These are phyloP conservation scores for Fraxinus excelsior DNA, from an alignment of 257 asterid species.

Conservation along the genomic window DNA sequence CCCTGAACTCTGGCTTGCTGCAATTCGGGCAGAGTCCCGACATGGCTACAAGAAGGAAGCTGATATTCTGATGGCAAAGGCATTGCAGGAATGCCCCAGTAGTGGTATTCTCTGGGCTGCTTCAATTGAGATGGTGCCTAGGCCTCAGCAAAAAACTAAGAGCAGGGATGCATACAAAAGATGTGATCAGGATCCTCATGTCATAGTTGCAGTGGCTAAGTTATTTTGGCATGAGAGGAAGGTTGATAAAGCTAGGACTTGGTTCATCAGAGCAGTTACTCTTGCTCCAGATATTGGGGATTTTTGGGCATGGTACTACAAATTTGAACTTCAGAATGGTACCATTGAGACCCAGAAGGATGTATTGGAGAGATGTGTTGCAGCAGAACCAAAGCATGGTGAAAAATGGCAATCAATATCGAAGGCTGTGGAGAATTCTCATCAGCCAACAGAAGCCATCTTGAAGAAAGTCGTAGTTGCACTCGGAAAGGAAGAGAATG, in stretches of 20 bases:
- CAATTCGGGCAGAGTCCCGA: constrained; percentile 74
- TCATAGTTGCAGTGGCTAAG: constrained; percentile 76
- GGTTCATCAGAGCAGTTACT: constrained; percentile 77
- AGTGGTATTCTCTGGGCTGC: constrained; percentile 88
- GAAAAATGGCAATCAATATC: constrained; percentile 84
- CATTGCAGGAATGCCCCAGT: constrained; percentile 84
- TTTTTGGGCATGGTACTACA: constrained; percentile 80
- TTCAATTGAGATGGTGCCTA: constrained; percentile 72
- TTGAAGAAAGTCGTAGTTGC: constrained; percentile 84
- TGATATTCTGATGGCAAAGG: constrained; percentile 83
- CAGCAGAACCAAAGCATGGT: constrained; percentile 93
- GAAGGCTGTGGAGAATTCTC: constrained; percentile 93
- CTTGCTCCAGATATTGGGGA: constrained; percentile 88
- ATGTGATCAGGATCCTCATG: constrained; percentile 74
- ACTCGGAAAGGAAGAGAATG: constrained; percentile 68
- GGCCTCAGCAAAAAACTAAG: constrained; percentile 70
- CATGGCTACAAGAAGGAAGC: constrained; percentile 85
- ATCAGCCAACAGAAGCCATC: constrained; percentile 73
- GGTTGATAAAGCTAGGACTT: constrained; percentile 74
- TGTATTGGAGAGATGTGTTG: constrained; percentile 66
- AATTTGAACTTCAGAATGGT: constrained; percentile 81
- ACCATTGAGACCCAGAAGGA: constrained; percentile 69
- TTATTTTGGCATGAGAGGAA: constrained; percentile 88
- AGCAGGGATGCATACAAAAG: constrained; percentile 68
- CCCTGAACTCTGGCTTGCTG: constrained; percentile 91